Base-by-base conservation (phyloP, 176 grass and related monocot species). In the Puya raimondii region DNA sequence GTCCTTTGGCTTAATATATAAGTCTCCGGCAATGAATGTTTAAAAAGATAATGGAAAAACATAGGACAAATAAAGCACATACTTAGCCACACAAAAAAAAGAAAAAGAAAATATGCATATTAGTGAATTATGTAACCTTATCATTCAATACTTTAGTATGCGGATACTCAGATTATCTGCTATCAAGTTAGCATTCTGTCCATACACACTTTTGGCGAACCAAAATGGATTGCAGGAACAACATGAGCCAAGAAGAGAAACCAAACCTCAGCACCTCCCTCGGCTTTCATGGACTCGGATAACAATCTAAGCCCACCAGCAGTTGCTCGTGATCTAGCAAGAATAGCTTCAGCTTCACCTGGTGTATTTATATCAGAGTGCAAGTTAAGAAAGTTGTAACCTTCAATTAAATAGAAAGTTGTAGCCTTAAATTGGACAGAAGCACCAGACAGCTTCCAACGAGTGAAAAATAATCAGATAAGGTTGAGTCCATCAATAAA, bases 311-410 rank as follows among this genome's bases (percentile, higher is more conserved):
- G 86, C 50, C 89, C 87, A 18, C 80, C 73, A 52, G 94, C 84
- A 9, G 94, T 91, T 59, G 89, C 94, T 73, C 77, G 66, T 65
- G 94, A 99, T 68, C 76, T 93, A 53, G 87, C 85, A 71, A 99
- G 63, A 73, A 99, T 92, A 0, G 87, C 94, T 84, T 90, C 81
- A 72, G 94, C 87, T 81, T 86, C 87, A 81, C 89, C 89, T 99
- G 86, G 56, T 65, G 64, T 66, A 49, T 33, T 49, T 7, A 75
- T 54, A 54, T 26, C 6, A 17, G 63, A 58, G 52, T 61, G 33
- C 33, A 6, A 42, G 33, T 42, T 7, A 42, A 42, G 33, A 42
- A 42, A 42, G 33, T 7, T 42, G 33, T 7, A 42, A 42, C 11
- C 21, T 17, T 51, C 12, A 67, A 72, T 20, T 47, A 9, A 3